Base-by-base conservation (phyloP, 352 stramenopile species). In the Pseudoperonospora humuli region DNA sequence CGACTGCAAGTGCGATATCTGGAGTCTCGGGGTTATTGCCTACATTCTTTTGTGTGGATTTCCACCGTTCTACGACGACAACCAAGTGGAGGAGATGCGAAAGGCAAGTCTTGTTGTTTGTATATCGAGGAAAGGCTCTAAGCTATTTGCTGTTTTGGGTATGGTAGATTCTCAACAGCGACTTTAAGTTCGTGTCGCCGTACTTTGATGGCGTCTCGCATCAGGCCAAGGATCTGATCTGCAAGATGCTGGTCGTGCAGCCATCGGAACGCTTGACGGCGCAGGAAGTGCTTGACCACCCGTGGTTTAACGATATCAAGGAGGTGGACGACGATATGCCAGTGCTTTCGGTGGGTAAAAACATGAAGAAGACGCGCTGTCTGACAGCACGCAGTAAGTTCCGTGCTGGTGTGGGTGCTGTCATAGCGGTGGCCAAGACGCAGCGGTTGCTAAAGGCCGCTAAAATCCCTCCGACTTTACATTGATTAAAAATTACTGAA, bases 1-100 rank as follows among this genome's bases (percentile, higher is more conserved):
- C 63, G 90, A 95, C 61, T 95, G 80, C 55, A 95, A 97, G 67
- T 93, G 90, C 33, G 93, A 98, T 68, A 95, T 98, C 58, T 98
- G 94, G 93, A 95, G 74, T 60, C 68, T 98, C 10, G 79, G 79
- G 1, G 78, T 91, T 26, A 88, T 93, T 54, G 71, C 70, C 24
- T 91, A 91, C 67, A 98, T 99, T 58, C 56, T 99, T 32, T 50
- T 99, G 9, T 97, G 86, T 50, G 96, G 96, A 4, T 97, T 95
- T 38, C 95, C 95, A 15, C 96, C 96, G 0, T 99, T 98, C 65
- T 97, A 98, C 70, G 82, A 96, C 42, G 89, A 96, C 45, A 86
- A 93, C 57, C 75, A 86, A 48, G 70, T 86, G 14, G 72, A 84
- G 45, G 75, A 88, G 40, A 88, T 91, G 74, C 69, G 72, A 18